These are phyloP conservation scores for Penicillium occitanis DNA, from an alignment of 2,329 filamentous ascomycete genomes.

Conservation along the genomic window DNA sequence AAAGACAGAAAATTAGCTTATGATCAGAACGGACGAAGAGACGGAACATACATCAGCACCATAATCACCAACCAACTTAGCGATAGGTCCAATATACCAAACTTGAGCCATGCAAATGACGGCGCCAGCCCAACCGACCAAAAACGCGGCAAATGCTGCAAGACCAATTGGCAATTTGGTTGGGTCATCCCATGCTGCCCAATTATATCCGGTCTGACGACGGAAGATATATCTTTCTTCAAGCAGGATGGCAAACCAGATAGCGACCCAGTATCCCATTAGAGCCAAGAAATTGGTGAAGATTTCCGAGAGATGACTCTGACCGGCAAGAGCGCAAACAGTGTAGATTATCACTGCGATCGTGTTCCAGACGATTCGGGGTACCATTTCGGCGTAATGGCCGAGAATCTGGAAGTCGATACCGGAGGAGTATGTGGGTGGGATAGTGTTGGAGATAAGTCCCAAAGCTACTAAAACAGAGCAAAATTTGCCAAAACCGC, in stretches of 20 bases:
- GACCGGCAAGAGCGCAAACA: slow-evolving; percentile 63
- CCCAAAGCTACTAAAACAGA: slow-evolving; percentile 64
- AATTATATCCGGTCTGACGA: slow-evolving; percentile 54
- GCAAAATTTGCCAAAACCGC: slow-evolving; percentile 66
- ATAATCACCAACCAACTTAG: slow-evolving; percentile 56
- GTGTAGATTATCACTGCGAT: slow-evolving; percentile 62
- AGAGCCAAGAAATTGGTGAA: slow-evolving; percentile 69
- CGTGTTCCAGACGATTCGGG: slow-evolving; percentile 65
- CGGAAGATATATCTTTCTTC: slow-evolving; percentile 64
- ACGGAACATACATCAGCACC: slow-evolving; percentile 55
- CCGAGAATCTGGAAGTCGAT: slow-evolving; percentile 69
- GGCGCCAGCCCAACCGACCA: slow-evolving; percentile 64
- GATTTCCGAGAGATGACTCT: slow-evolving; percentile 60
- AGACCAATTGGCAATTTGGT: slow-evolving; percentile 61
- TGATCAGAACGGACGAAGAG: slow-evolving; percentile 13
- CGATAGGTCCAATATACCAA: slow-evolving; percentile 67
- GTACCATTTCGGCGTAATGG: slow-evolving; percentile 57
- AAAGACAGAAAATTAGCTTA: slow-evolving; percentile 26
- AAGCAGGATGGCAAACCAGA: slow-evolving; percentile 62
- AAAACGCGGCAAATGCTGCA: slow-evolving; percentile 61
- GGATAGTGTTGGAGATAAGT: slow-evolving; percentile 64
- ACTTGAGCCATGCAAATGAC: slow-evolving; percentile 68
- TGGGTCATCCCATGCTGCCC: slow-evolving; percentile 61
- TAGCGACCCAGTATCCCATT: slow-evolving; percentile 69
- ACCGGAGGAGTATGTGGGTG: slow-evolving; percentile 63